Evolutionary conservation across 176 grass and related monocot species (phyloP), one percentile per base, ranked within the genome.

Genomic region (Aegilops sharonensis): DNA sequence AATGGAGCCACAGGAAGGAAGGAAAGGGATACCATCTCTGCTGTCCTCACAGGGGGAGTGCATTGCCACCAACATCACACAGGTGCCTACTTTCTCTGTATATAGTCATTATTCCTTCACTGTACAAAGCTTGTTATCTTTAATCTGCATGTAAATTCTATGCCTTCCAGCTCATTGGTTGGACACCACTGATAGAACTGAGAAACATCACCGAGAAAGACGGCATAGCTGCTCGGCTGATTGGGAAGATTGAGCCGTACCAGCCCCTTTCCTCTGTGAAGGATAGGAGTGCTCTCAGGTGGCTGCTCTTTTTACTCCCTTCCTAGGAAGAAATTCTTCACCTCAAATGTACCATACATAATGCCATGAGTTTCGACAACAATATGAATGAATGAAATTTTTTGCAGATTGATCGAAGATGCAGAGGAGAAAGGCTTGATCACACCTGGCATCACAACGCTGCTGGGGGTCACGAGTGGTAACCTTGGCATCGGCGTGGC

Each of bases 381-480:
- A 57, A 8, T 21, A 57, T 57, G 54, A 29, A 74, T 47, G 23
- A 13, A 74, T 72, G 37, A 42, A 4, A 89, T 79, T 43, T 73
- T 79, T 43, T 73, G 50, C 43, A 98, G 93, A 85, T 89, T 98
- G 93, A 98, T 98, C n/a, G 88, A 95, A 88, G 95, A 98, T 93
- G 91, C 91, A 47, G 91, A 98, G 84, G 91, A 98, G 84, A 95
- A 90, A 85, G 90, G 78, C 35, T 78, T 98, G 43, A 93, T 95
- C 78, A 78, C 77, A 81, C 89, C 95, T 89, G 95, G 84, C 50
- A 79, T 82, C 76, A 95, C 89, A 73, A 94, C 89, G 18, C 83
- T 95, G 17, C 77, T 91, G 31, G 91, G 84, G 12, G 56, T 87
- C 25, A 98, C 86, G 13, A 95, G 95, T 43, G 90, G 95, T 65